phyloP scores from a whole-genome alignment of 345 rosid species.

The Geranium brycei region DNA sequence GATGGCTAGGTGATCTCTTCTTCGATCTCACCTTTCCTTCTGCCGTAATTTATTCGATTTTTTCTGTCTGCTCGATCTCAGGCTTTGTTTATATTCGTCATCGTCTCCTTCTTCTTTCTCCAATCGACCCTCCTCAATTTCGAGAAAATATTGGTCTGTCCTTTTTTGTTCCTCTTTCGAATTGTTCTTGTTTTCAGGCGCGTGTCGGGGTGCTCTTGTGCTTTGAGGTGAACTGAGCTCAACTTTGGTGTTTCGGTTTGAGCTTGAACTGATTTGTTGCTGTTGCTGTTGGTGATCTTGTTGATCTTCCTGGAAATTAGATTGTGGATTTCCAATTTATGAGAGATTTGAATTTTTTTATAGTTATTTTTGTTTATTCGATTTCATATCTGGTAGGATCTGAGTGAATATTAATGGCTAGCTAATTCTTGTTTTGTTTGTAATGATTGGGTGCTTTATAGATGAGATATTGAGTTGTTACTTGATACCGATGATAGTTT shows the following conservation, averaged over 20 bases:
- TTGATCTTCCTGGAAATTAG: not conserved
- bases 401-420: not conserved
- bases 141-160: constrained; percentile 1
- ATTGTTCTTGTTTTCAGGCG: not conserved
- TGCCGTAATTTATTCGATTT: constrained; percentile 45
- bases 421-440: not conserved
- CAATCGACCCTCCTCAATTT: not conserved
- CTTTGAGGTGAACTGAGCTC: not conserved
- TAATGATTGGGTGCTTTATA: not conserved
- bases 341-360: not conserved
- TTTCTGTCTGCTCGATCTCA: constrained; percentile 1
- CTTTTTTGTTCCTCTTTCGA: too few species aligned
- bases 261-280: not conserved
- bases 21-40: not conserved
- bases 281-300: not conserved
- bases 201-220: not conserved
- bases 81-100: constrained; percentile 14
- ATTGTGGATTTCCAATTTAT: not conserved
- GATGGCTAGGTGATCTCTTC: constrained; percentile 17
- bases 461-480: not conserved
- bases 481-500: too few species aligned
- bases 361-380: too few species aligned
- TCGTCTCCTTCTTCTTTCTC: constrained; percentile 5
- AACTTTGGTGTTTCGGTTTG: not conserved
- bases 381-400: not conserved